These are phyloP conservation scores for Rubus parviflorus DNA, from an alignment of 306 rosid genomes.

Conservation along the genomic window DNA sequence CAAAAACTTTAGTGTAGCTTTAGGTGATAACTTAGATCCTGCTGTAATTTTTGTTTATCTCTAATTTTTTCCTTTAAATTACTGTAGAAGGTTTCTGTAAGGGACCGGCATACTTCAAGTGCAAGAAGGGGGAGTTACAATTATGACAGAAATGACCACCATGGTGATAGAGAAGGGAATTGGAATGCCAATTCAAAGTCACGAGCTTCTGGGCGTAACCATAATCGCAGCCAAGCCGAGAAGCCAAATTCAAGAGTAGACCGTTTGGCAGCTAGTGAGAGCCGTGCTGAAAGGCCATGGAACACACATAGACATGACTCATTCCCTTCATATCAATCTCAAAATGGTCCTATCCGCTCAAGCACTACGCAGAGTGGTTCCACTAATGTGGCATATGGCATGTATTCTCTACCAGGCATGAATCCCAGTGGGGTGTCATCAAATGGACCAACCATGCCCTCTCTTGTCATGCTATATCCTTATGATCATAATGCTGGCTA, in stretches of 20 bases:
- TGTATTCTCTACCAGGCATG: constrained; percentile 71
- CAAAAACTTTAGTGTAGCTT: background rate
- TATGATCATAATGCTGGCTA: constrained; percentile 66
- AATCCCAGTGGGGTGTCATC: constrained; percentile 67
- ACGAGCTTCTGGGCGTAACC: constrained; percentile 69
- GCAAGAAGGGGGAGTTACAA: constrained; percentile 72
- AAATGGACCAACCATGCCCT: constrained; percentile 71
- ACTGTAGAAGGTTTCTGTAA: constrained; percentile 70
- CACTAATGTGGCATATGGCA: constrained; percentile 66
- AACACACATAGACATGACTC: constrained; percentile 73
- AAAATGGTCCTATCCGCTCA: constrained; percentile 76
- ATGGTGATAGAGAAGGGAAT: constrained; percentile 82
- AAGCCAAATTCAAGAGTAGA: constrained; percentile 62
- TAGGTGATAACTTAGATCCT: background rate
- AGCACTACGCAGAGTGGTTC: constrained; percentile 55
- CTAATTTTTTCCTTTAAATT: constrained; percentile 17
- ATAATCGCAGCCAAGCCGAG: constrained; percentile 66
- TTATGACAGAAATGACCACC: constrained; percentile 77
- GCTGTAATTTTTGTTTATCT: constrained; percentile 1
- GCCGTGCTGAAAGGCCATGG: constrained; percentile 78
- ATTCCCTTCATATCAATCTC: constrained; percentile 50
- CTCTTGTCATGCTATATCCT: constrained; percentile 86
- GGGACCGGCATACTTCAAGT: constrained; percentile 72
- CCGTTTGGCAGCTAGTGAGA: constrained; percentile 62
- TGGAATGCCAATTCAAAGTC: constrained; percentile 76